Percentiles rank a stretch among this genome's conserved stretches.
Conservation (phyloP, 345 rosid genomes). For the Citrus medica region DNA sequence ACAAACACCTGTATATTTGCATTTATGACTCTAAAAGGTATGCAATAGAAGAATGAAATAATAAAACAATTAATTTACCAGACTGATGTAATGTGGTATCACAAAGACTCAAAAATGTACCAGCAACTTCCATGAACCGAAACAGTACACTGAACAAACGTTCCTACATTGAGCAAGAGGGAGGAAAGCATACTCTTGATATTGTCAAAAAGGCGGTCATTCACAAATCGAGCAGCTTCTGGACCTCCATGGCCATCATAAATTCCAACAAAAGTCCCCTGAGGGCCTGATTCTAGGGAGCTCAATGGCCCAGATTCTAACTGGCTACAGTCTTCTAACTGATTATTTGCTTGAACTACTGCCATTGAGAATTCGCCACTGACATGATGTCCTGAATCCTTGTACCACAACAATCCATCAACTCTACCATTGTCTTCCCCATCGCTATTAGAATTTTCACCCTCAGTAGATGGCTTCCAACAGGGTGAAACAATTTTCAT, state of each 20-base stretch:
- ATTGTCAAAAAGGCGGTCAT: slow-evolving; percentile 61
- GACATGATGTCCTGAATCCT: slow-evolving; percentile 65
- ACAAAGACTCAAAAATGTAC: not conserved
- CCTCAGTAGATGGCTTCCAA: slow-evolving; percentile 80
- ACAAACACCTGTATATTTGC: slow-evolving; percentile 1
- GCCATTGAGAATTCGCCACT: slow-evolving; percentile 95
- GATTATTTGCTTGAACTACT: slow-evolving; percentile 78
- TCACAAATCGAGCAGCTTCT: slow-evolving; percentile 83
- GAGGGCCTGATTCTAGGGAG: slow-evolving; percentile 67
- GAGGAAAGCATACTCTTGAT: slow-evolving; percentile 57
- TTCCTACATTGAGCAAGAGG: slow-evolving; percentile 2
- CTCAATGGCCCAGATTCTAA: slow-evolving; percentile 95
- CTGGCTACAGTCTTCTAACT: slow-evolving; percentile 85
- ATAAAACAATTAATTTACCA: not conserved
- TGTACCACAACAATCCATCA: slow-evolving; percentile 89
- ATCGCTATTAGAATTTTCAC: slow-evolving; percentile 55
- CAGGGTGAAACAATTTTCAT: slow-evolving; percentile 76
- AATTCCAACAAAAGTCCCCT: slow-evolving; percentile 91
- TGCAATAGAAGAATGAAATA: not conserved
- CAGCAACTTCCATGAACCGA: not conserved
- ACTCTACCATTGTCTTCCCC: slow-evolving; percentile 58
- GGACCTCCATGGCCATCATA: slow-evolving; percentile 99
- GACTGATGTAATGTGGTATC: not conserved
- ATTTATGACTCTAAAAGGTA: not conserved
- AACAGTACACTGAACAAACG: not conserved